These are phyloP conservation scores for Kitagawia praeruptora DNA, from an alignment of 129 eudicot genomes.

Conservation along the genomic window DNA sequence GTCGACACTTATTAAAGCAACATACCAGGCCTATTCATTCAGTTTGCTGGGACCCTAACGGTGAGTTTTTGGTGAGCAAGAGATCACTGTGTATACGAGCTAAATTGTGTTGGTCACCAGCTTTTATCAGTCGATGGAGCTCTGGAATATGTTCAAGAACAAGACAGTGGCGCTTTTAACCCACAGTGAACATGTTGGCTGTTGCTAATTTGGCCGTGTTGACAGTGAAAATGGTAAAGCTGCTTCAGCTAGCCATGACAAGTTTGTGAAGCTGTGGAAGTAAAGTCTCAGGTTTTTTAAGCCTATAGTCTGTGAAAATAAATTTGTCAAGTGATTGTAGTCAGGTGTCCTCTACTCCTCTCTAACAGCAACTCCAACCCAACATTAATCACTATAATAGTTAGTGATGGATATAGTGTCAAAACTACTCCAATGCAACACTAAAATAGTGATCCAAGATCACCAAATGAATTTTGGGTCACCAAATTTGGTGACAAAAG, in stretches of 20 bases:
- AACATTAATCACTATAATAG: too few relatives aligned
- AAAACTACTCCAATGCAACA: too few relatives aligned
- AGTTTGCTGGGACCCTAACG: conserved; percentile 52
- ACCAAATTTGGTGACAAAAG: too few relatives aligned
- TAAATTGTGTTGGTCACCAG: conserved; percentile 46
- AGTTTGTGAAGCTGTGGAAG: conserved; percentile 52
- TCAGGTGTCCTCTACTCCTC: not conserved
- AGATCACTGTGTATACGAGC: conserved; percentile 28
- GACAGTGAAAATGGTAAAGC: conserved; percentile 18
- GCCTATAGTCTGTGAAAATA: not conserved
- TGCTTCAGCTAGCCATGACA: conserved; percentile 55
- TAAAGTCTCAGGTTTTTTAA: not conserved
- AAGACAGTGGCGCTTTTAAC: conserved; percentile 30
- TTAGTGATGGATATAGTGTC: too few relatives aligned
- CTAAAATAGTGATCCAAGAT: too few relatives aligned
- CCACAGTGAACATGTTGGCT: conserved; percentile 14
- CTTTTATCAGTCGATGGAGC: conserved; percentile 44
- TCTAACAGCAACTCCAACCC: too few relatives aligned
- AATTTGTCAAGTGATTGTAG: not conserved
- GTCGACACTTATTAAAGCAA: conserved; percentile 42
- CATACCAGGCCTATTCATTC: conserved; percentile 46
- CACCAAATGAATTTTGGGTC: too few relatives aligned
- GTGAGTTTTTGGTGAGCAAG: conserved; percentile 17
- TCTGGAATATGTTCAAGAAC: conserved; percentile 34
- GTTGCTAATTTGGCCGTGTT: conserved; percentile 22